Evolutionary conservation across 148 eudicot species (phyloP), one percentile per base, ranked within the genome.

Genomic region (Rheum nobile): DNA sequence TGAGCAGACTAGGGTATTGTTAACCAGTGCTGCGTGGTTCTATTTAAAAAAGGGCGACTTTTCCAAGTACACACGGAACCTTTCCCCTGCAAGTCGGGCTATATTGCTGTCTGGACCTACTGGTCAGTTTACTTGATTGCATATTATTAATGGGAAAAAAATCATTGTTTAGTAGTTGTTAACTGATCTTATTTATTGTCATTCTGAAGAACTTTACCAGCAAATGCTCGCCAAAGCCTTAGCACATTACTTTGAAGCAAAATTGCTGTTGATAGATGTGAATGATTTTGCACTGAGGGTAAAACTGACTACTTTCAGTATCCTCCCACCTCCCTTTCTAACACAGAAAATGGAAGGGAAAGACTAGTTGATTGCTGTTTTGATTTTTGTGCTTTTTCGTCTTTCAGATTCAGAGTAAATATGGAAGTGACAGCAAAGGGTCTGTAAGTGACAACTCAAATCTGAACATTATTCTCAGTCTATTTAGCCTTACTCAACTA

Each of bases 141-240:
- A 57, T 31, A 21, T 32, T 38, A 32, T 31, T 41, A 32, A 34
- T 17, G 39, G 32, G 1, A 32, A 34, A 65, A 31, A 16, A 11
- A 0, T 6, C 41, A 65, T 32, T 17, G 34, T 2, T 34, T 65
- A 41, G 41, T 16, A 32, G 39, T 14, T 74, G 10, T 61, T 61
- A 35, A 46, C 47, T 26, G 39, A 61, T 67, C 65, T 57, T 0
- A 34, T 65, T n/a, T 71, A 31, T 24, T 17, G 39, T 19, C 72
- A 29, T 80, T 72, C 77, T 80, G 72, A 79, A 94, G 98, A 94
- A 85, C 85, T 83, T 35, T 94, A 91, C 79, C 98, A 94, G 77
- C 97, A 94, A 86, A 88, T 89, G 97, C 97, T 94, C 76, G 98
- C 93, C 0, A 91, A 90, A 84, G 98, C 98, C 34, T 80, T 94